Base-by-base conservation (phyloP, 345 rosid genomes). In the Melaleuca alternifolia region DNA sequence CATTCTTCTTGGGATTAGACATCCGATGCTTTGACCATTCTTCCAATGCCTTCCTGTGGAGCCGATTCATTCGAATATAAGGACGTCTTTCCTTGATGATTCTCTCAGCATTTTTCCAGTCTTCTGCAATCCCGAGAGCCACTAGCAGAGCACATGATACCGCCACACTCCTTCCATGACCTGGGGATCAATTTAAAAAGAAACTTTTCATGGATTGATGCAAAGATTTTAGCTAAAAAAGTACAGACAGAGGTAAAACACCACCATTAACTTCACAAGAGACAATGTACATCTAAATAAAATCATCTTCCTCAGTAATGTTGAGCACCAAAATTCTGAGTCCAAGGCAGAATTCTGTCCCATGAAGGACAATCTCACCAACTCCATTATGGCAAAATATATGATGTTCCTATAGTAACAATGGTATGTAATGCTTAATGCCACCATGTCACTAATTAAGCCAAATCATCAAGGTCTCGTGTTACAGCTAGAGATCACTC, bases 151-250 rank as follows among this genome's bases (percentile, higher is more conserved):
- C 97, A 84, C 96, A 95, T 85, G 84, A 86, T 85, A 95, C 95
- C 5, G 95, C 95, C 65, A 95, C 96, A 84, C 98, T 95, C 90
- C 98, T 92, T 87, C 98, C 98, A 87, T 94, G 98, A 89, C 98
- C 98, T 95, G 77, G 24, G 51, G n/a, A 84, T 86, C 26, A 53
- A 85, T 82, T 28, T 23, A 21, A 50, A 61, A 50, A 65, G 23
- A 44, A 83, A 51, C 41, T 11, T 37, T 23, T 59, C 52, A 57
- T 7, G 6, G 16, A 28, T 50, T n/a, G 33, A 48, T 15, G 37
- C 48, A 48, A 75, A 48, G 11, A 56, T 12, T 75, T 15, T 33
- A 21, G 48, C 81, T 71, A 33, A 37, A 37, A 33, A 37, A 18
- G 13, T 37, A 18, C 48, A 2, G 0, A 71, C 48, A 71, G 48